Evolutionary conservation across 495 filamentous ascomycete genomes (phyloP), one percentile per base, ranked within the genome.

Genomic region (Cercophora samala): DNA sequence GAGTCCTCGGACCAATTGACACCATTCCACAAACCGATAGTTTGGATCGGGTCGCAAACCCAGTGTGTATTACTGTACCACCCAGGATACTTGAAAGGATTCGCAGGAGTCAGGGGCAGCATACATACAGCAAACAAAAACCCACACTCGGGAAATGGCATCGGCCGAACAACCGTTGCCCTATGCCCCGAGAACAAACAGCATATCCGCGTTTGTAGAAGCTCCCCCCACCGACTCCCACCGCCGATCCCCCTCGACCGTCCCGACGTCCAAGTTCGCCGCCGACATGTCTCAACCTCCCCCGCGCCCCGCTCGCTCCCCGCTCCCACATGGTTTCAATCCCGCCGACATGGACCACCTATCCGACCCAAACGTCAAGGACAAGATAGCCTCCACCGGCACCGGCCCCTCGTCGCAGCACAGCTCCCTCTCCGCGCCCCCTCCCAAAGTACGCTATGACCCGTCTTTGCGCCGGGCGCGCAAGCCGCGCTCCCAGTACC

Each of bases 401-500:
- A 75, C 86, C 77, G 69, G 74, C 76, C 68, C 84, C 77, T 77
- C 85, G 75, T 80, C 79, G 65, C 75, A 87, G 73, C 76, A 87
- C 74, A 79, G 88, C 76, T 76, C 85, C 69, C 66, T 80, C 70
- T 83, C 78, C 76, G 84, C 64, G 66, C 65, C 60, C 61, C 55
- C 56, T 29, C 81, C 62, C 65, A 82, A 64, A 8, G 61, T 68
- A 67, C 84, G 75, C 67, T 79, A 72, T 66, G 74, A 75, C 70
- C 76, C 74, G 21, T 56, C 58, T 67, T 75, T 75, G 75, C 79
- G 81, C 72, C 80, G 73, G 18, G 69, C 72, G 24, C 76, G 79
- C 61, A 86, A 79, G 69, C 78, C 91, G 73, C 91, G 89, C 69
- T 94, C 93, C 54, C 93, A 97, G 74, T 97, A 97, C 75, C 93